Percentiles rank a stretch among this genome's conserved stretches.
Conservation (phyloP, 495 filamentous ascomycete species). For the Pseudevernia furfuracea region DNA sequence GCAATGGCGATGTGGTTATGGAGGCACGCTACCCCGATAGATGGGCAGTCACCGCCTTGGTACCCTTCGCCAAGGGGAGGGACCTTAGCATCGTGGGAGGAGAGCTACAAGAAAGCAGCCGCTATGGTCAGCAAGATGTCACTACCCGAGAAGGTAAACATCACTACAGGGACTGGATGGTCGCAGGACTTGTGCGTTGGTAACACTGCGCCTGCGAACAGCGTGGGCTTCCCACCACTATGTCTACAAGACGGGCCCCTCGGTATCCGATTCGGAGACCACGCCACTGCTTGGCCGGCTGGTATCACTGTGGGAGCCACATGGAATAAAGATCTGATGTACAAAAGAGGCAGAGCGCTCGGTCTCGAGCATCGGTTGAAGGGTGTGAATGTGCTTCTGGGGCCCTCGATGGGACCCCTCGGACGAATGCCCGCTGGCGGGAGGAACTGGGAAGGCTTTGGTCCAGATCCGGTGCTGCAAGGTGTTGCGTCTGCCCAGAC, state of each 20-base stretch:
- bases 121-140: slow-evolving; percentile 75
- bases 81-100: slow-evolving; percentile 61
- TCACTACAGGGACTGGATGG: slow-evolving; percentile 92
- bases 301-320: slow-evolving; percentile 79
- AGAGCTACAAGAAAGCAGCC: slow-evolving; percentile 74
- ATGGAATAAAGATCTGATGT: slow-evolving; percentile 78
- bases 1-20: slow-evolving; percentile 8
- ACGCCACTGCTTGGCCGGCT: slow-evolving; percentile 74
- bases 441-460: slow-evolving; percentile 87
- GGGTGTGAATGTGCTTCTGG: slow-evolving; percentile 70
- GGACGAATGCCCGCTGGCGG: slow-evolving; percentile 82
- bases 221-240: slow-evolving; percentile 72
- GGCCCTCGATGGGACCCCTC: slow-evolving; percentile 67
- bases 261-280: slow-evolving; percentile 68
- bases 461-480: slow-evolving; percentile 67
- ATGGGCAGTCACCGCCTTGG: slow-evolving; percentile 57
- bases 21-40: slow-evolving; percentile 13
- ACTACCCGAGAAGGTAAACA: slow-evolving; percentile 84
- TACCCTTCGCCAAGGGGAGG: slow-evolving; percentile 81
- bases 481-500: slow-evolving; percentile 60
- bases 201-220: slow-evolving; percentile 67
- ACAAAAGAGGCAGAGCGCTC: slow-evolving; percentile 57
- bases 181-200: slow-evolving; percentile 84
- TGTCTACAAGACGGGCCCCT: slow-evolving; percentile 89
- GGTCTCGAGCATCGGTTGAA: slow-evolving; percentile 61